Evolutionary conservation across 805 yeast species (phyloP), one percentile per base, ranked within the genome.

Genomic region (Candida nitratophila): DNA sequence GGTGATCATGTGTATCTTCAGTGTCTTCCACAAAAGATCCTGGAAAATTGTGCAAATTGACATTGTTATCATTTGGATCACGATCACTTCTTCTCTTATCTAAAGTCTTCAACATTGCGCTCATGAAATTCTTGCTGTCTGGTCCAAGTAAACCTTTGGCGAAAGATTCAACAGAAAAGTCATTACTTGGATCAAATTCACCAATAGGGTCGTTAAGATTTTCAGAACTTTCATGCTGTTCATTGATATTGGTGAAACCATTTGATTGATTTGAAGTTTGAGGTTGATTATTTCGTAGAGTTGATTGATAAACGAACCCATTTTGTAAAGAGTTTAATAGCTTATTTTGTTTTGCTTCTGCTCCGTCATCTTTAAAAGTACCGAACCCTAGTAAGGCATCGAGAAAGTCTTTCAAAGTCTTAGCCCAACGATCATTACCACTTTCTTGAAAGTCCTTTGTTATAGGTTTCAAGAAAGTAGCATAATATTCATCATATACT

Each of bases 401-500:
- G 4, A 34, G 24, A 19, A 17, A 19, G 20, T 19, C 24, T 20
- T 19, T 34, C n/a, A 34, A 17, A n/a, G n/a, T 34, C 4, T 33
- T 17, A n/a, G 19, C 20, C 24, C 22, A 34, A 12, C 17, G 22
- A 19, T 17, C 24, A 20, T 7, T 12, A 11, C 14, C 24, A 20
- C 12, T 20, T 7, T 17, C 37, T 19, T 34, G 12, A 34, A 34
- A 34, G 11, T n/a, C 32, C 10, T 17, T 21, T 24, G 42, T 32
- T 4, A 40, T 20, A 6, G 42, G 42, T 15, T 16, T 17, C 15
- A 40, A 26, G 11, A 32, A 32, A 8, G 31, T 26, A 16, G 44
- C 41, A 49, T 80, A 81, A 54, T 82, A 79, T 16, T 79, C 77
- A 48, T 83, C 83, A 57, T 85, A 87, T 7, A 86, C 74, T 44